These are phyloP conservation scores for Calonectria leucothoes DNA, from an alignment of 2,329 filamentous ascomycete genomes.

Conservation along the genomic window DNA sequence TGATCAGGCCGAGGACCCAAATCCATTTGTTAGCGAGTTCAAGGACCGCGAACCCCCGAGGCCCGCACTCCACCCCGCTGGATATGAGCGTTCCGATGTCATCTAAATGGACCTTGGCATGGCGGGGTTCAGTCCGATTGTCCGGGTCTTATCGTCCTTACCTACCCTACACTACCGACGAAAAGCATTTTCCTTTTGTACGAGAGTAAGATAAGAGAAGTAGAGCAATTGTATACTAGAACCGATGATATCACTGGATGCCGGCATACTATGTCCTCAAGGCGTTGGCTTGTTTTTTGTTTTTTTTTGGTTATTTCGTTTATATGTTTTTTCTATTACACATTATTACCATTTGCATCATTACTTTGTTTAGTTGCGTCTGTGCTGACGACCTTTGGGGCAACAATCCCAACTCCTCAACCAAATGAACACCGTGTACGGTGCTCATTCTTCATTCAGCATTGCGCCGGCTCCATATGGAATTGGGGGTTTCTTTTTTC, in stretches of 20 bases:
- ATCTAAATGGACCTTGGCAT: conserved; percentile 55
- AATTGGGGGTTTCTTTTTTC: background rate
- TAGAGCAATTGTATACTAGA: conserved; percentile 10
- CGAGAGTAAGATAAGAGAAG: background rate
- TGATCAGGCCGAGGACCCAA: conserved; percentile 86
- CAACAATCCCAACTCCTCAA: conserved; percentile 16
- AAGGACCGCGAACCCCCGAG: conserved; percentile 77
- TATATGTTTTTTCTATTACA: background rate
- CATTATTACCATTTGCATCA: background rate
- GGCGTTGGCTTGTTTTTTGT: background rate
- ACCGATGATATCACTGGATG: conserved; percentile 17
- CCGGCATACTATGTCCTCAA: background rate
- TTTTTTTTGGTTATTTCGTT: background rate
- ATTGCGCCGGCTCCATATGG: background rate
- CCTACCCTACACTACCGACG: background rate
- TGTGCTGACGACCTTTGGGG: background rate
- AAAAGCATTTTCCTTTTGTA: conserved; percentile 1
- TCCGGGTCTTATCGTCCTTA: background rate
- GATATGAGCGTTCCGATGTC: conserved; percentile 88
- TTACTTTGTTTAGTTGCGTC: background rate
- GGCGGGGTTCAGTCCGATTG: background rate
- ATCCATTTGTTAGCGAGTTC: conserved; percentile 89
- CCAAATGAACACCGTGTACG: background rate
- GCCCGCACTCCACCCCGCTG: conserved; percentile 71
- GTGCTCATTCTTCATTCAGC: background rate